Evolutionary conservation across 2,329 filamentous ascomycete species (phyloP).

Genomic region (Penicillium sp.): DNA sequence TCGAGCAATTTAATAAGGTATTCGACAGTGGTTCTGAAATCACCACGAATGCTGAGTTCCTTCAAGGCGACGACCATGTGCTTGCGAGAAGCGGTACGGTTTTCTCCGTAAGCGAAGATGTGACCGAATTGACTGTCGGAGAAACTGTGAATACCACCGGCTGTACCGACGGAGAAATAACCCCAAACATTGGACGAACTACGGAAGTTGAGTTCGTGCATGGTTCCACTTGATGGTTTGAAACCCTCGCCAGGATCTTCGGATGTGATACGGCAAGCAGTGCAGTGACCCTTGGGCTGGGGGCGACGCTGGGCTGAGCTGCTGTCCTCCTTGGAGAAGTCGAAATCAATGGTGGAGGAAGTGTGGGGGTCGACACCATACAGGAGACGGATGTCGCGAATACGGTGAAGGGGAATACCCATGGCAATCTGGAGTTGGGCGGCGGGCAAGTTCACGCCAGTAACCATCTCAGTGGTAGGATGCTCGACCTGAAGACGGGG

Average conservation of each 20-base stretch:
- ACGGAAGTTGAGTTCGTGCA: slow-evolving; percentile 98
- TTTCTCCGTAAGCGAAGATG: slow-evolving; percentile 98
- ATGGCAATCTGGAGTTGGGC: slow-evolving; percentile 98
- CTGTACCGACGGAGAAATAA: slow-evolving; percentile 97
- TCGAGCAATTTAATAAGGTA: slow-evolving; percentile 98
- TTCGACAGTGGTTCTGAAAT: slow-evolving; percentile 97
- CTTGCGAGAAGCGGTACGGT: slow-evolving; percentile 89
- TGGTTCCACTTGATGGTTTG: slow-evolving; percentile 98
- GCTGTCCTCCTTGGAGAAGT: slow-evolving; percentile 85
- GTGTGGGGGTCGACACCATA: slow-evolving; percentile 93
- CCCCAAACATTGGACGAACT: slow-evolving; percentile 99
- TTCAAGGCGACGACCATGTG: slow-evolving; percentile 99
- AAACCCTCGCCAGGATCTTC: slow-evolving; percentile 98
- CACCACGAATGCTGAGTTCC: slow-evolving; percentile 98
- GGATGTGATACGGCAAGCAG: slow-evolving; percentile 97
- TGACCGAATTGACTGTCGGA: slow-evolving; percentile 98
- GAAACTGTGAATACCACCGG: slow-evolving; percentile 97
- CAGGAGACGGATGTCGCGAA: slow-evolving; percentile 90
- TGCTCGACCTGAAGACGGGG: slow-evolving; percentile 99
- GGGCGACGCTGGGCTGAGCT: slow-evolving; percentile 81
- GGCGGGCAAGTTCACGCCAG: slow-evolving; percentile 92
- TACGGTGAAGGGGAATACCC: slow-evolving; percentile 92
- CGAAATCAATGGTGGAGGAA: slow-evolving; percentile 85
- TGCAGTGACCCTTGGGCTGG: slow-evolving; percentile 92
- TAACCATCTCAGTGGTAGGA: slow-evolving; percentile 98